Percentiles rank a stretch among this genome's conserved stretches.
Conservation (phyloP, 129 eudicot genomes). For the Artemisia argyi region DNA sequence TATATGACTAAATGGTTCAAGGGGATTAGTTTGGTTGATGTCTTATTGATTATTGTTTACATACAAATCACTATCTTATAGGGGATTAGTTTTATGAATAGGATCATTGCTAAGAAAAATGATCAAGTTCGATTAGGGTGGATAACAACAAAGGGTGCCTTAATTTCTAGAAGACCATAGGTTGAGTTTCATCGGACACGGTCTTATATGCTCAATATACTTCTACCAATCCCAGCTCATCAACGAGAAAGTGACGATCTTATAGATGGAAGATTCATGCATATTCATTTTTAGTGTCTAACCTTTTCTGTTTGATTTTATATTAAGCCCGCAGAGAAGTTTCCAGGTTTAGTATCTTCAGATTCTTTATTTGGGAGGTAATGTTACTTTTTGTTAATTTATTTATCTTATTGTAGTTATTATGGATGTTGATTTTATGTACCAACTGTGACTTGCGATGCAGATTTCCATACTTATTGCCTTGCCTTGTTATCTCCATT, state of each 20-base stretch:
- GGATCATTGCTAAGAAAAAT: too few relatives aligned
- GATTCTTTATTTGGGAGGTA: conserved; percentile 90
- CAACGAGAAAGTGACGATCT: too few relatives aligned
- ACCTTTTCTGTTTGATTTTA: background rate
- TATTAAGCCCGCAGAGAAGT: conserved; percentile 89
- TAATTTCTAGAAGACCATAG: too few relatives aligned
- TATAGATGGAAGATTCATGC: too few relatives aligned
- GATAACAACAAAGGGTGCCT: too few relatives aligned
- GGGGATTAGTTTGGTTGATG: background rate
- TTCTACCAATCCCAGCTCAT: too few relatives aligned
- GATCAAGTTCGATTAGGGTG: too few relatives aligned
- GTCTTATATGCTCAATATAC: too few relatives aligned
- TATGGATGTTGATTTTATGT: background rate
- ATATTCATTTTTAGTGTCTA: background rate
- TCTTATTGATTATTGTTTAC: background rate
- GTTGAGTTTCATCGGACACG: too few relatives aligned
- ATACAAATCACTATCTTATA: background rate
- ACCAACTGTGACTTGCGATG: conserved; percentile 24
- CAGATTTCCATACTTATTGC: conserved; percentile 94
- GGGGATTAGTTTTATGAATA: too few relatives aligned
- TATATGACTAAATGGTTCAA: background rate
- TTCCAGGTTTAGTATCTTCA: conserved; percentile 59
- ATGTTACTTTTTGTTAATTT: background rate
- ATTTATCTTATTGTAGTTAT: background rate
- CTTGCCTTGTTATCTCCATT: conserved; percentile 68